phyloP scores from a whole-genome alignment of 1,139 yeast species.

The Saccharomyces hybrid region DNA sequence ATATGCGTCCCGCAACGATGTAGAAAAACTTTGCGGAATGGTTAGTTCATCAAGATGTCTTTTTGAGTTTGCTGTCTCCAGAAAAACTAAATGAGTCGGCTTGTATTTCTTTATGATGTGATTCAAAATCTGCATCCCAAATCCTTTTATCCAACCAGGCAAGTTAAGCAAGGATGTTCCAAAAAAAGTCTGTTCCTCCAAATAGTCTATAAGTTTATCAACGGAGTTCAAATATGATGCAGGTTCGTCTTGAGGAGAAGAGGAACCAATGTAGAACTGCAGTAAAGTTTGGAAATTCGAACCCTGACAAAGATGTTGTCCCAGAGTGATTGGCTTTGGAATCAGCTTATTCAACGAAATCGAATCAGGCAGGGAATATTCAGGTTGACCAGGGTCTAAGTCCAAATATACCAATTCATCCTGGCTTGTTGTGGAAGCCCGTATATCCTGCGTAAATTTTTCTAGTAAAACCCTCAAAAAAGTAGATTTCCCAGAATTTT shows the following conservation, averaged over 20 bases:
- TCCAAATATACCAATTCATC: constrained; percentile 48
- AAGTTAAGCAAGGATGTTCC: constrained; percentile 61
- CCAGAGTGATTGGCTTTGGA: constrained; percentile 12
- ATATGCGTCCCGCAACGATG: constrained; percentile 16
- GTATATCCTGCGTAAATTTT: constrained; percentile 18
- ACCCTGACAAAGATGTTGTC: constrained; percentile 24
- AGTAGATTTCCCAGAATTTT: constrained; percentile 82
- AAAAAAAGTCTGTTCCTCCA: constrained; percentile 26
- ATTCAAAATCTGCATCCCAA: constrained; percentile 60
- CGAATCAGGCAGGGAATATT: constrained; percentile 62
- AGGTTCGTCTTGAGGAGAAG: constrained; percentile 69
- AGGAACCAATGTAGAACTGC: constrained; percentile 58
- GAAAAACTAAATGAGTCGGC: constrained; percentile 51
- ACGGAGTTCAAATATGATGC: constrained; percentile 44
- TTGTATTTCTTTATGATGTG: constrained; percentile 40
- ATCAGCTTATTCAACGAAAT: constrained; percentile 29
- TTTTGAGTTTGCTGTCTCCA: constrained; percentile 35
- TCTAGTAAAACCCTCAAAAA: constrained; percentile 53
- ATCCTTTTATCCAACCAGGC: constrained; percentile 93
- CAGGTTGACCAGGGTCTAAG: constrained; percentile 89
- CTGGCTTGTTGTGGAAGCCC: constrained; percentile 5
- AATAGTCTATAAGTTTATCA: constrained; percentile 37
- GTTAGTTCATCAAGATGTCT: constrained; percentile 23
- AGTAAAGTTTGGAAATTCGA: constrained; percentile 21
- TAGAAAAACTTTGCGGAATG: constrained; percentile 21